Base-by-base conservation (phyloP, 345 rosid genomes). In the Anastatica hierochuntica region DNA sequence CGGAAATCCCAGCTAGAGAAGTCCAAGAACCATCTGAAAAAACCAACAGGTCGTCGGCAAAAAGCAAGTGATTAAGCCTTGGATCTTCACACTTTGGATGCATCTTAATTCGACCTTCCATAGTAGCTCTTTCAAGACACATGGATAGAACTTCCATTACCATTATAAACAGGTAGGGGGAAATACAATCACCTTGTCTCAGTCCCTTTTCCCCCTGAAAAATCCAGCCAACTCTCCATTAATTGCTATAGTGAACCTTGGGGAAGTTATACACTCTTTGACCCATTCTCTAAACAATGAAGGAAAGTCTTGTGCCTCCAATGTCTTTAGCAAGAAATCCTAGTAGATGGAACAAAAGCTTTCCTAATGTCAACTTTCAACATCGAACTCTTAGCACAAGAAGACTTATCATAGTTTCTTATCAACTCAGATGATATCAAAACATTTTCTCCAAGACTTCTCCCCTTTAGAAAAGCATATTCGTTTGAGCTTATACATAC, bases 1-100 rank as follows among this genome's bases (percentile, higher is more conserved):
- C 17, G 0, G 1, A 0, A 2, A 7, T 37, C 0, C 10, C 42
- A 0, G 10, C 3, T 1, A 14, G 17, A 0, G 10, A 14, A 1
- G 0, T 0, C 0, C 7, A 1, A 0, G 40, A 14, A 0, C 17
- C 40, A 13, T 36, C 40, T n/a, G 40, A 14, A 7, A 36, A 36
- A 1, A 13, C 17, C 4, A 36, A 2, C 9, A 36, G 1, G 2
- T 36, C 40, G n/a, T 36, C 9, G 2, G 40, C 16, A 7, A 36
- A 36, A 0, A 36, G 17, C 1, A 36, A 14, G 3, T 36, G 40
- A 2, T 16, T 36, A 0, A 36, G 7, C 0, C 16, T 6, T 0
- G 40, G 40, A 2, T 6, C 1, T 2, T 1, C 0, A 4, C 15
- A 13, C 0, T 5, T 1, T 0, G 17, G 40, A 6, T 36, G 40